Evolutionary conservation across 345 rosid species (phyloP), one percentile per base, ranked within the genome.

Genomic region (Populus deltoides): DNA sequence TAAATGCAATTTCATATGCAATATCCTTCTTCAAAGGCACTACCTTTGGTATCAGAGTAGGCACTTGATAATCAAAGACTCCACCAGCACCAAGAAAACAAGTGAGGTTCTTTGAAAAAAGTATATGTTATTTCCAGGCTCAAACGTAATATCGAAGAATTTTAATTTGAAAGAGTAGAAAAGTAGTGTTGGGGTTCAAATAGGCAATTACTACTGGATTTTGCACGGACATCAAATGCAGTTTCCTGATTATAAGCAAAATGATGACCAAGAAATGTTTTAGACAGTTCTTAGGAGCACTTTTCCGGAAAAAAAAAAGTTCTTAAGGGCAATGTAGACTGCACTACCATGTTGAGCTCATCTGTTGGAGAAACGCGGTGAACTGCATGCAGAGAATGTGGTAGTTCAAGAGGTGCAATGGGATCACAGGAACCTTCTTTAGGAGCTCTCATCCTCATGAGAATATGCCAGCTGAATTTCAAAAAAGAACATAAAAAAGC

Each of bases 321-420:
- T 43, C 49, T 74, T 2, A 39, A 22, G 2, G 61, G 71, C 72
- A 25, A 80, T 68, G 35, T 24, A 43, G 18, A 73, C 73, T 73
- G 29, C 31, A 6, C 65, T 76, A 92, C 98, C 93, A 33, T 73
- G 78, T 89, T 90, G 62, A 91, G 82, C 76, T 90, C 91, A 83
- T 95, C 96, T 4, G 88, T 66, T 27, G 89, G 72, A 76, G 98
- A 89, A 63, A 93, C 97, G 71, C 92, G 97, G 31, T 86, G 86
- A 85, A 96, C 91, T 8, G 93, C 93, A 83, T 96, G 99, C 62
- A 96, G 86, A 82, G 98, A 92, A 86, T 91, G 97, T 22, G 99
- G 97, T 75, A 96, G 84, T 82, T 93, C 99, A 74, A 91, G 97
- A 70, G 97, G 96, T 59, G 94, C 92, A 83, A 95, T 81, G 78